These are phyloP conservation scores for Ulmus americana DNA, from an alignment of 331 rosid genomes.

Conservation along the genomic window DNA sequence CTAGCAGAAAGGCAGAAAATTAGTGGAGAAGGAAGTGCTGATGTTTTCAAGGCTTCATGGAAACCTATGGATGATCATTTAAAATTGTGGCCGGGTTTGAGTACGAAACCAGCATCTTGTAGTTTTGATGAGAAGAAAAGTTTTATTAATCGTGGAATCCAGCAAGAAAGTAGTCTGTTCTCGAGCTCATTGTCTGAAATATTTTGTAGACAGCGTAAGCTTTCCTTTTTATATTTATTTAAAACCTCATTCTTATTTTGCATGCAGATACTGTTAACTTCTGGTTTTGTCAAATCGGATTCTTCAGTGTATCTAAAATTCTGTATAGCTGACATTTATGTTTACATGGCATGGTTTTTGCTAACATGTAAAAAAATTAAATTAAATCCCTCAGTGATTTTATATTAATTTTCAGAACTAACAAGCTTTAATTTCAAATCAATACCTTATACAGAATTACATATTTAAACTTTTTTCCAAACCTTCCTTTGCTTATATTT, in stretches of 20 bases:
- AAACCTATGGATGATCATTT: slow-evolving; percentile 40
- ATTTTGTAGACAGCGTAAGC: slow-evolving; percentile 59
- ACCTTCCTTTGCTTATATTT: neutral
- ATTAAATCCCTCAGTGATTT: neutral
- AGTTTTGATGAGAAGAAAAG: slow-evolving; percentile 48
- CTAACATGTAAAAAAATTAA: slow-evolving; percentile 3
- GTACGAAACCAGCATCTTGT: slow-evolving; percentile 41
- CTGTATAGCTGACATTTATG: slow-evolving; percentile 4
- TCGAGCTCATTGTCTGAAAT: slow-evolving; percentile 71
- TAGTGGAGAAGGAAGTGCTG: slow-evolving; percentile 32
- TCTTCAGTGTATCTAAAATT: neutral
- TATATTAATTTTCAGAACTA: slow-evolving; percentile 5
- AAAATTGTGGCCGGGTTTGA: slow-evolving; percentile 46
- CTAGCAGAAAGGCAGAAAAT: slow-evolving; percentile 29
- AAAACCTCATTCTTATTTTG: neutral
- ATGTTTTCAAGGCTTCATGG: slow-evolving; percentile 36
- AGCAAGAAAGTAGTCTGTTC: slow-evolving; percentile 66
- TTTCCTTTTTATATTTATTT: slow-evolving; percentile 7
- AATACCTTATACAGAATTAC: neutral
- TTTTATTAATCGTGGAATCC: slow-evolving; percentile 30
- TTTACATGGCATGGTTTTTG: neutral
- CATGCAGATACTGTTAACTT: slow-evolving; percentile 1
- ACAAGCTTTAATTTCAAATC: neutral
- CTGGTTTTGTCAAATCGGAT: neutral
- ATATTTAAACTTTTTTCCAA: slow-evolving; percentile 7